phyloP scores from a whole-genome alignment of 148 eudicot genomes.

The Persicaria maculosa region DNA sequence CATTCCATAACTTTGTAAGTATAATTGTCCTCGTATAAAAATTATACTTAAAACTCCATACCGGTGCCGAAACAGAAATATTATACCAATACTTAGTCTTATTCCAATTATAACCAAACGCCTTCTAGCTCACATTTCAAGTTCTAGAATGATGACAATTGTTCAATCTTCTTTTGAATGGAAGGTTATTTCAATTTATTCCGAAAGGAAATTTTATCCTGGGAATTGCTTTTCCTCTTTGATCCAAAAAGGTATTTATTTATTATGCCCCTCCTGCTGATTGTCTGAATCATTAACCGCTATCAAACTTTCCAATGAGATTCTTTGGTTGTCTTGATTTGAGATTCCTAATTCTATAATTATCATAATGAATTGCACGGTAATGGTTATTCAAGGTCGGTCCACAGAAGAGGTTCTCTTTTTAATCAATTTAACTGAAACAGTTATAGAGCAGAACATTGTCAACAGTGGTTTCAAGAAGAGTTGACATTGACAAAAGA shows the following conservation, averaged over 20 bases:
- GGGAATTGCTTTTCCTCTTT: not conserved
- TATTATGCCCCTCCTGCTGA: not conserved
- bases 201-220: not conserved
- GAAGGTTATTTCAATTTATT: not conserved
- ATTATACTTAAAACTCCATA: no score
- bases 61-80: no score
- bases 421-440: not conserved
- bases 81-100: no score
- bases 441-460: not conserved
- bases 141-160: no score
- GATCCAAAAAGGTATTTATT: not conserved
- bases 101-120: no score
- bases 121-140: no score
- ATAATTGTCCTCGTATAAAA: no score
- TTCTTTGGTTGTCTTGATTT: not conserved
- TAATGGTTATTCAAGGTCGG: not conserved
- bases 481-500: constrained; percentile 1
- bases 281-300: not conserved
- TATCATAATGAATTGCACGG: constrained; percentile 1
- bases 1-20: no score
- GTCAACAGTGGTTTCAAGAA: not conserved
- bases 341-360: not conserved
- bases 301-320: not conserved
- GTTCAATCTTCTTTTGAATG: no score
- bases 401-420: not conserved